Conservation (phyloP, 805 yeast species). For the Spathaspora girioi region DNA sequence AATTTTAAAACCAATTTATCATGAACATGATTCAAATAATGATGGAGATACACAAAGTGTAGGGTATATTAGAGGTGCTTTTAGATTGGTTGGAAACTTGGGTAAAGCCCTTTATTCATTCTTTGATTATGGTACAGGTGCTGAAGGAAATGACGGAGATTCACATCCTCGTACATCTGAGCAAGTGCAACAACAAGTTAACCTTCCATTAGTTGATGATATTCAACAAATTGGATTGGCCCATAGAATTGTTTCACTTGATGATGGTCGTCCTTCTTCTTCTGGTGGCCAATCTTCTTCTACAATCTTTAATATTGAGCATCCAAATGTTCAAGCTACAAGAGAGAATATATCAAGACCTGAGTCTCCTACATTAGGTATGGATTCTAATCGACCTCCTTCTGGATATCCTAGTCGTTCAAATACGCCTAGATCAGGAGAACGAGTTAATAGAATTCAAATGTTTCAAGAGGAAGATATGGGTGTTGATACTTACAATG, state of each 20-base stretch:
- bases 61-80: conserved; percentile 8
- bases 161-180: not conserved
- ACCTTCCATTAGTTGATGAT: not conserved
- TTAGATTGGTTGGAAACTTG: conserved; percentile 10
- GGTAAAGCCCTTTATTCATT: conserved; percentile 35
- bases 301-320: conserved; percentile 5
- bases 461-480: conserved; percentile 14
- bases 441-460: conserved; percentile 14
- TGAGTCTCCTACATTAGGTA: not conserved
- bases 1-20: conserved; percentile 60
- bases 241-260: conserved; percentile 6
- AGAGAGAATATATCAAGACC: not conserved
- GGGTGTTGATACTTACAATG: conserved; percentile 12
- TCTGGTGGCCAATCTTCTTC: conserved; percentile 3
- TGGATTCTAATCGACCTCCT: conserved; percentile 1
- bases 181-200: not conserved
- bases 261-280: conserved; percentile 3
- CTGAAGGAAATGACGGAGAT: not conserved
- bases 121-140: conserved; percentile 39
- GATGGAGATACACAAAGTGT: conserved; percentile 4
- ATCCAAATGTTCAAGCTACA: not conserved
- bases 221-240: conserved; percentile 1
- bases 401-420: conserved; percentile 11
- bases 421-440: conserved; percentile 14
- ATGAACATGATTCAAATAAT: conserved; percentile 11